Percentiles rank a stretch among this genome's conserved stretches.
Conservation (phyloP, 768 basidiomycete species). For the Sarcomyxa edulis region DNA sequence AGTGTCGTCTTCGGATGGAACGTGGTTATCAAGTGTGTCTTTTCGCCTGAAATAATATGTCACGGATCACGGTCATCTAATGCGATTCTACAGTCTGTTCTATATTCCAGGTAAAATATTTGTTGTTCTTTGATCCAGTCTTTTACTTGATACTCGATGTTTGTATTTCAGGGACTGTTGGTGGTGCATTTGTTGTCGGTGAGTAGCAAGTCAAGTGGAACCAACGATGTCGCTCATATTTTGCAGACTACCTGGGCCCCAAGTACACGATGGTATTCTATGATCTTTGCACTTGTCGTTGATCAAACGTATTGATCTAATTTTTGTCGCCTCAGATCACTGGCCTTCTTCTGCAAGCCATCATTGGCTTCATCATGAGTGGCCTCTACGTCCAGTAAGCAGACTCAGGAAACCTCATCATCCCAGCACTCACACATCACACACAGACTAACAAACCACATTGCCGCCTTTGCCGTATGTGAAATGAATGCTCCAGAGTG, state of each 20-base stretch:
- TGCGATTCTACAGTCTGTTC: conserved; percentile 20
- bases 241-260: conserved; percentile 74
- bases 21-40: conserved; percentile 71
- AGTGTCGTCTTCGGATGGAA: conserved; percentile 76
- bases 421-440: too few species aligned
- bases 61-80: neutral
- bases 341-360: conserved; percentile 62
- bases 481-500: too few species aligned
- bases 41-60: neutral
- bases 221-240: too few species aligned
- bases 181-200: conserved; percentile 71
- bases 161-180: conserved; percentile 59
- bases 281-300: neutral
- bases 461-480: conserved; percentile 70
- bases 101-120: conserved; percentile 30
- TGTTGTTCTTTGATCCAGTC: neutral
- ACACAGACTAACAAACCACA: conserved; percentile 52
- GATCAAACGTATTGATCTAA: too few species aligned
- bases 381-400: conserved; percentile 60
- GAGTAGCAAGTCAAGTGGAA: too few species aligned
- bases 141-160: conserved; percentile 8
- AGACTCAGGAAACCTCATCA: too few species aligned
- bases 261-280: conserved; percentile 65
- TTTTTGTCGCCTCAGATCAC: too few species aligned
- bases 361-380: conserved; percentile 88